phyloP scores from a whole-genome alignment of 2,329 filamentous ascomycete species.

The Penicillium brevicompactum region DNA sequence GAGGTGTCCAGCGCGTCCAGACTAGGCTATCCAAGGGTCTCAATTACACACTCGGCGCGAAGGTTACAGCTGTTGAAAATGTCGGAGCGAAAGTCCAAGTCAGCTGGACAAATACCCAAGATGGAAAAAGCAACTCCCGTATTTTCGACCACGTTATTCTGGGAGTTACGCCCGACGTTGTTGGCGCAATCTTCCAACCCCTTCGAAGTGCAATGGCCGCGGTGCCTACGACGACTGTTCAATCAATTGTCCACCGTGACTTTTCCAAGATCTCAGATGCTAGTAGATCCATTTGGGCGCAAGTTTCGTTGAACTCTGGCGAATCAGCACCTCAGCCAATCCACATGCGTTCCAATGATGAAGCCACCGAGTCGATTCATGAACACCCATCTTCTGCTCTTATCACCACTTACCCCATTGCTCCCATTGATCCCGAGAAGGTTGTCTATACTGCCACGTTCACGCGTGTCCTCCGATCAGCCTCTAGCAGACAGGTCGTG shows the following conservation, averaged over 20 bases:
- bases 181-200: slow-evolving; percentile 50
- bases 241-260: slow-evolving; percentile 40
- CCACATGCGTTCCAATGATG: slow-evolving; percentile 6
- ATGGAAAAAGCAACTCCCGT: slow-evolving; percentile 30
- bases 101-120: slow-evolving; percentile 16
- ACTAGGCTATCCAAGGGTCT: slow-evolving; percentile 47
- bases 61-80: slow-evolving; percentile 25
- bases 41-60: slow-evolving; percentile 43
- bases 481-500: slow-evolving; percentile 8
- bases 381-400: slow-evolving; percentile 10
- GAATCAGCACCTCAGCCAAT: slow-evolving; percentile 5
- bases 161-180: slow-evolving; percentile 57
- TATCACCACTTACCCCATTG: slow-evolving; percentile 7
- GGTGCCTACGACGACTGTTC: slow-evolving; percentile 44
- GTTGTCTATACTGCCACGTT: slow-evolving; percentile 10
- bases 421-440: slow-evolving; percentile 7
- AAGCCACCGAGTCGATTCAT: slow-evolving; percentile 5
- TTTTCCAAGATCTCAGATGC: slow-evolving; percentile 12
- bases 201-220: slow-evolving; percentile 26
- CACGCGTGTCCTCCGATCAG: slow-evolving; percentile 11
- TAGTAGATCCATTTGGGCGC: slow-evolving; percentile 8
- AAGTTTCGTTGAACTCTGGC: background rate
- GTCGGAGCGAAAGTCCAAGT: slow-evolving; percentile 20
- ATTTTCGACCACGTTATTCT: slow-evolving; percentile 57
- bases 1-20: slow-evolving; percentile 55